A percentile compares a stretch with the other conserved stretches of the same genome.
phyloP scores from a whole-genome alignment of 1,284 basidiomycete species.

The Rhodotorula sp. region DNA sequence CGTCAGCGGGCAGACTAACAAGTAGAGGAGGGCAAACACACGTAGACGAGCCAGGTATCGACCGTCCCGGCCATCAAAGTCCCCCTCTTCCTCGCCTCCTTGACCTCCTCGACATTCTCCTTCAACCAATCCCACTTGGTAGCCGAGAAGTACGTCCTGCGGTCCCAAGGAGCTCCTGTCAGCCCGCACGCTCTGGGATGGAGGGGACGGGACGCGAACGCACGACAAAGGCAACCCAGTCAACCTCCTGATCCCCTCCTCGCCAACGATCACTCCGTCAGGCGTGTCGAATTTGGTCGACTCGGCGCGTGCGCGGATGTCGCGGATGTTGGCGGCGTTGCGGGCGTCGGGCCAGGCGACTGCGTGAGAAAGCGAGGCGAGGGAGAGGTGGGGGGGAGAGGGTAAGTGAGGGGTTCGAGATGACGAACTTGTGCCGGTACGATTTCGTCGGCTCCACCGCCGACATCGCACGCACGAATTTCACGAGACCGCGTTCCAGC shows the following conservation, averaged over 20 bases:
- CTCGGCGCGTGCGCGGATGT: constrained; percentile 70
- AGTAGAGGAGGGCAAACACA: constrained; percentile 51
- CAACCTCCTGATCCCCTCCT: constrained; percentile 69
- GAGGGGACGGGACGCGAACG: not conserved
- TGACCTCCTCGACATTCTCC: constrained; percentile 77
- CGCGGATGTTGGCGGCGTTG: constrained; percentile 76
- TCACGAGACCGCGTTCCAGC: too few relatives aligned
- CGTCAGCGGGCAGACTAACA: not conserved
- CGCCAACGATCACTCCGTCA: constrained; percentile 32
- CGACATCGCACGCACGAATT: too few relatives aligned
- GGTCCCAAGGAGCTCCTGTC: too few relatives aligned
- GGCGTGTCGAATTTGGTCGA: constrained; percentile 41
- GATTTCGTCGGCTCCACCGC: too few relatives aligned
- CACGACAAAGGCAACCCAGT: constrained; percentile 83
- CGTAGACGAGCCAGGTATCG: constrained; percentile 93
- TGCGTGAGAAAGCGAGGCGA: constrained; percentile 56
- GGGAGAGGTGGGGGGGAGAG: not conserved
- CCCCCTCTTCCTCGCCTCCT: constrained; percentile 74
- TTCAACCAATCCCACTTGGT: constrained; percentile 97
- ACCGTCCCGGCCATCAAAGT: constrained; percentile 89
- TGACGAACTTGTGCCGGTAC: too few relatives aligned
- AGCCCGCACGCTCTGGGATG: too few relatives aligned
- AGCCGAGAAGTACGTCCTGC: constrained; percentile 87
- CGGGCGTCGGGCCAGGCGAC: constrained; percentile 97
- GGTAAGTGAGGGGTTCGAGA: not conserved